These are phyloP conservation scores for Fusarium bulbicola DNA, from an alignment of 2,329 filamentous ascomycete genomes.

Conservation along the genomic window DNA sequence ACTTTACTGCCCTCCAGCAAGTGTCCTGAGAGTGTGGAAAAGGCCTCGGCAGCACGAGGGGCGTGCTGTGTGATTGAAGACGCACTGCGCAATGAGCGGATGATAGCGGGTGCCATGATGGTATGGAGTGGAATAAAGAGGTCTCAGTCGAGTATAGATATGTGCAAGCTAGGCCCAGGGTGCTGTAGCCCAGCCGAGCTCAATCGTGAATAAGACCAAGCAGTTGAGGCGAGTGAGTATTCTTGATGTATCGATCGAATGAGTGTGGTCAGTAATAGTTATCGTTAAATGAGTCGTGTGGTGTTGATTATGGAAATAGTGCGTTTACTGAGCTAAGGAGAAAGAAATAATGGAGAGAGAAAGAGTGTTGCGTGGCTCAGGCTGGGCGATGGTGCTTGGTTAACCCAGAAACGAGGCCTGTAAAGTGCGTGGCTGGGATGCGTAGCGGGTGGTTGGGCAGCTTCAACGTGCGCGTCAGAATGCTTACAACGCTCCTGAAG, in stretches of 20 bases:
- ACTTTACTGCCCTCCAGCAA: slow-evolving; percentile 53
- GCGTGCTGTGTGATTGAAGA: slow-evolving; percentile 37
- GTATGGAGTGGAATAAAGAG: slow-evolving; percentile 22
- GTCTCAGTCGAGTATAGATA: slow-evolving; percentile 27
- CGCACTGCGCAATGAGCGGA: slow-evolving; percentile 44
- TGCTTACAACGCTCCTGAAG: neutral
- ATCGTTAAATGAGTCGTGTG: neutral
- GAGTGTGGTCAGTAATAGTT: neutral
- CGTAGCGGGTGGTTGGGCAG: slow-evolving; percentile 32
- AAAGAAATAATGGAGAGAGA: slow-evolving; percentile 1
- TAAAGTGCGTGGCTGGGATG: slow-evolving; percentile 42
- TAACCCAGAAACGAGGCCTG: slow-evolving; percentile 44
- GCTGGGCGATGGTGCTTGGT: slow-evolving; percentile 33
- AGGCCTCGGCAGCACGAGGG: slow-evolving; percentile 33
- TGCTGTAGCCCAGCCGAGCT: slow-evolving; percentile 44
- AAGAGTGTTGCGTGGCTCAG: slow-evolving; percentile 21
- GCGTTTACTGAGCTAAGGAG: neutral
- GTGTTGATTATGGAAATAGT: neutral
- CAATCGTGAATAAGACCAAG: slow-evolving; percentile 16
- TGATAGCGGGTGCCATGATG: slow-evolving; percentile 54
- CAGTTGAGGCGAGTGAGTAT: neutral
- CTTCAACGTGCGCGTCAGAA: slow-evolving; percentile 10
- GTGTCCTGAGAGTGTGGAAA: slow-evolving; percentile 51
- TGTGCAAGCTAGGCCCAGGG: slow-evolving; percentile 37
- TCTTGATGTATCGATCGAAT: neutral